Percentiles rank a stretch among this genome's conserved stretches.
Conservation (phyloP, 352 stramenopile genomes). For the Phytophthora crassamura region DNA sequence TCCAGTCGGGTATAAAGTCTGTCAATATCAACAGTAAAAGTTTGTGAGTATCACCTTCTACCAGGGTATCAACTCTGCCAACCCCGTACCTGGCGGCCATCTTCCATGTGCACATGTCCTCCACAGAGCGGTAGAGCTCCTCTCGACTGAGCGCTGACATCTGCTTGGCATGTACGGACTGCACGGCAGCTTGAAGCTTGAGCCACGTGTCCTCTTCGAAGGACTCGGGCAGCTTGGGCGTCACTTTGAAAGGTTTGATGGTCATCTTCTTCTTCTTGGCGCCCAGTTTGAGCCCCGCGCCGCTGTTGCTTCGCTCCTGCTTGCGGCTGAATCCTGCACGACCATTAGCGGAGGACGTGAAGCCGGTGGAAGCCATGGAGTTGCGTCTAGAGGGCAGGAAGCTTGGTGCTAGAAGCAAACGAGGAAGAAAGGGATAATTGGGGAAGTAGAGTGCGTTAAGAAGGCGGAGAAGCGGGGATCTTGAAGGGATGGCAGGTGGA, state of each 20-base stretch:
- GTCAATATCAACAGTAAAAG: slow-evolving; percentile 4
- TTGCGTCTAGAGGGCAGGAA: background rate
- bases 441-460: background rate
- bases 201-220: slow-evolving; percentile 87
- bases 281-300: slow-evolving; percentile 24
- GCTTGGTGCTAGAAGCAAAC: too few species aligned
- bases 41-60: background rate
- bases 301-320: slow-evolving; percentile 40
- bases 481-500: background rate
- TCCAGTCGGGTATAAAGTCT: slow-evolving; percentile 76
- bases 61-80: slow-evolving; percentile 3
- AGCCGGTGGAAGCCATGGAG: slow-evolving; percentile 39
- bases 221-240: slow-evolving; percentile 69
- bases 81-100: slow-evolving; percentile 67
- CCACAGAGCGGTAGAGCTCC: slow-evolving; percentile 85
- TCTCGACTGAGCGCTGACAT: slow-evolving; percentile 72
- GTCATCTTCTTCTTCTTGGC: slow-evolving; percentile 83
- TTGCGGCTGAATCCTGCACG: slow-evolving; percentile 38
- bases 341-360: slow-evolving; percentile 30
- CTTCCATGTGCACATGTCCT: slow-evolving; percentile 95
- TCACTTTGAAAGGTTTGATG: slow-evolving; percentile 87
- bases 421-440: too few species aligned
- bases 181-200: slow-evolving; percentile 70
- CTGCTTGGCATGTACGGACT: slow-evolving; percentile 74
- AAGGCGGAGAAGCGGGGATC: background rate